Percentiles rank a stretch among this genome's conserved stretches.
These are phyloP conservation scores for Eragrostis nindensis DNA, from an alignment of 176 grass and related monocot species.

Conservation along the genomic window DNA sequence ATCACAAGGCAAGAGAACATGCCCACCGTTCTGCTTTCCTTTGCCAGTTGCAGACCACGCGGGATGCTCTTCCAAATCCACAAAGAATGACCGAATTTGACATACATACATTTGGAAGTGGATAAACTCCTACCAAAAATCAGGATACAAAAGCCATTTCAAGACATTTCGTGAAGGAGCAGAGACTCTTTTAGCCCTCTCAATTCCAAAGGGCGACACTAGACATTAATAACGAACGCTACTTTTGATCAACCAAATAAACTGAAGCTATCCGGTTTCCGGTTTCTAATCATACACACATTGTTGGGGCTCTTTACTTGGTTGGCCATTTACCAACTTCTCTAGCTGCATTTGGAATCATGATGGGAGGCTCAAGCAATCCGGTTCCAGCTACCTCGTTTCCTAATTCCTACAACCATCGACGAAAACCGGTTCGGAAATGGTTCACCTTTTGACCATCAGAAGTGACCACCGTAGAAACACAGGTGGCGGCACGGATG, in stretches of 20 bases:
- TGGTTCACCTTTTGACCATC: slow-evolving; percentile 26
- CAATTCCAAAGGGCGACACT: not conserved
- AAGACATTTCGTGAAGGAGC: not conserved
- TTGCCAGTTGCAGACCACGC: not conserved
- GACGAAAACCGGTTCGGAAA: slow-evolving; percentile 1
- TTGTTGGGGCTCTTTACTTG: not conserved
- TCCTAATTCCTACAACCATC: slow-evolving; percentile 16
- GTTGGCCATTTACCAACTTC: slow-evolving; percentile 38
- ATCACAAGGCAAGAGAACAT: not conserved
- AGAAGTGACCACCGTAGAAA: slow-evolving; percentile 5
- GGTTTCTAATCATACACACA: slow-evolving; percentile 2
- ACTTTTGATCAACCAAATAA: not conserved
- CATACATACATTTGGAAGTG: not conserved
- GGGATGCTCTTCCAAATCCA: not conserved
- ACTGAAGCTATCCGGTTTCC: not conserved
- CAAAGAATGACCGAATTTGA: not conserved
- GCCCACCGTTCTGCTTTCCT: not conserved
- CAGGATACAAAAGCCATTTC: slow-evolving; percentile 10
- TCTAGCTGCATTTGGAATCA: slow-evolving; percentile 38
- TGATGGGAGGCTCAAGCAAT: slow-evolving; percentile 18
- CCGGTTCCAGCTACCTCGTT: not conserved
- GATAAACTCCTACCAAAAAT: not conserved
- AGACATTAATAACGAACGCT: not conserved
- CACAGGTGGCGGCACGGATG: not conserved
- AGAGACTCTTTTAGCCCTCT: not conserved